Evolutionary conservation across 768 basidiomycete species (phyloP), one percentile per base, ranked within the genome.

Genomic region (Mycena vitilis): DNA sequence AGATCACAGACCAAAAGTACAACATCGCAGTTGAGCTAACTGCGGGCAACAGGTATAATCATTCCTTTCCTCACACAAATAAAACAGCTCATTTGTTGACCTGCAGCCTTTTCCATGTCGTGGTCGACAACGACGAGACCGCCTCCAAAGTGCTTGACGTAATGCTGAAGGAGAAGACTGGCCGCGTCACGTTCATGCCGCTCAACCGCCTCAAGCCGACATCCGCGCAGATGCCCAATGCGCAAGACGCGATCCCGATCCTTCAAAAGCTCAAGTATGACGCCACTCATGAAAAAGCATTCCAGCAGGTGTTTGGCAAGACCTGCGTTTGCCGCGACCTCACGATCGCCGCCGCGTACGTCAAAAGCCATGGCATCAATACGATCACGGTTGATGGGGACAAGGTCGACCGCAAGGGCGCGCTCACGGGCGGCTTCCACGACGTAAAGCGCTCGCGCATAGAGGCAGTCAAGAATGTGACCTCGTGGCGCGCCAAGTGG

Each of bases 381-480:
- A 96, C 95, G 23, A 99, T 99, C 79, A 99, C 98, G 1, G 87
- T 98, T 45, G 96, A 97, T 72, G 98, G 98, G 56, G 98, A 99
- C 84, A 95, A 95, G 76, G 96, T 97, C 60, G 98, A 99, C 77
- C 88, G 96, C 59, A 98, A 97, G 77, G 98, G 98, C 69, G 91
- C 96, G 2, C 81, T 99, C 55, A 99, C 96, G 0, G 98, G 98
- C 63, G 98, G 98, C 0, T 99, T 94, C 79, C 94, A 98, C 78
- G 98, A 99, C 77, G 85, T 95, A 30, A 89, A 94, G 13, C 86
- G 94, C 53, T 96, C 95, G 11, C 89, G 98, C 16, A 90, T 99
- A 61, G 96, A 98, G 73, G 93, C 88, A 0, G 91, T 97, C 78
- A 91, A 90, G 74, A 85, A 82, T 57, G 89, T 96, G 49, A 87